Base-by-base conservation (phyloP, 2,329 filamentous ascomycete genomes). In the Mycosphaerelloides madeirae region DNA sequence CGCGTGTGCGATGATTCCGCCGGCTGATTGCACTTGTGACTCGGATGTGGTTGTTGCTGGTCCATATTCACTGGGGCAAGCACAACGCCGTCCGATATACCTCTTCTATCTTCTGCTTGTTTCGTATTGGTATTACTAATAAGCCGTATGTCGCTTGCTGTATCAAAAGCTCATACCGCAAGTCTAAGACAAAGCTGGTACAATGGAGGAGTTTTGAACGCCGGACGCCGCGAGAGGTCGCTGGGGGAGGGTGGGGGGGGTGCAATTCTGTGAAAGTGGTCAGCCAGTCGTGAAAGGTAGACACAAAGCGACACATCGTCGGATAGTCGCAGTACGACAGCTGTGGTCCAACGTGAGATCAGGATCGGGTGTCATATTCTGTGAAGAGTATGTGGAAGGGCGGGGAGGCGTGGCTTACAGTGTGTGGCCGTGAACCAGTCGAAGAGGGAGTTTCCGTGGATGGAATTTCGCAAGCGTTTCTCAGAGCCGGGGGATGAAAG, bases 1-100 rank as follows among this genome's bases (percentile, higher is more conserved):
- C 51, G 45, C 41, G 45, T 41, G 41, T 50, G 51, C 6, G 50
- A 41, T 19, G 48, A 44, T 46, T 41, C 48, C 25, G 45, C 20
- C 40, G 43, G 41, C 31, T 53, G 45, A 18, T 43, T 46, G 41
- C 38, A 43, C 46, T 54, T 50, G 45, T 51, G 50, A 38, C 51
- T 49, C 16, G 42, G 34, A 29, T 37, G 40, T 3, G 38, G 38
- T 12, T 35, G 33, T 20, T 31, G 36, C 16, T 38, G 38, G 38
- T 31, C 38, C 38, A 40, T 40, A 28, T 8, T 19, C 8, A 12
- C 19, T 6, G 13, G 5, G 13, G 31, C 13, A 32, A 16, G 14
- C 19, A 6, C 14, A 15, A 9, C 16, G 33, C 33, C 19, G 33
- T 19, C 15, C 11, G 19, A 35, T 32, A 13, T 16, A 19, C 33